These are phyloP conservation scores for Rhytidhysteron rufulum DNA, from an alignment of 2,329 filamentous ascomycete genomes.

Conservation along the genomic window DNA sequence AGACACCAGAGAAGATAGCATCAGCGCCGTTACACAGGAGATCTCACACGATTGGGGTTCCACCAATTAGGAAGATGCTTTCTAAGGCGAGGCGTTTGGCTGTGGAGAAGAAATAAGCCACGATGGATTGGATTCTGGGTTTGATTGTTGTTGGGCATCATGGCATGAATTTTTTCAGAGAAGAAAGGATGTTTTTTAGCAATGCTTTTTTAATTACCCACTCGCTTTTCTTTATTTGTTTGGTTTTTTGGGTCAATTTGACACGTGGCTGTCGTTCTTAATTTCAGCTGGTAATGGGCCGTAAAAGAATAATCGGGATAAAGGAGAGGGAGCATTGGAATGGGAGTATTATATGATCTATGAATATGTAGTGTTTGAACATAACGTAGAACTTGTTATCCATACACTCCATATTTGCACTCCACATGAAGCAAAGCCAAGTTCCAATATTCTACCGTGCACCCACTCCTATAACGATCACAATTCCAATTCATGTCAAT, in stretches of 20 bases:
- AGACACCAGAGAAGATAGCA: background rate
- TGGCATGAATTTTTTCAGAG: background rate
- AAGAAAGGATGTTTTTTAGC: background rate
- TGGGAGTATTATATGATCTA: too few relatives aligned
- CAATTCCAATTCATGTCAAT: too few relatives aligned
- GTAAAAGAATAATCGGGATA: background rate
- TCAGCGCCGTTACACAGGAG: background rate
- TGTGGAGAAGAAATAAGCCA: background rate
- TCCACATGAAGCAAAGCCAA: too few relatives aligned
- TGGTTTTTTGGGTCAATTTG: background rate
- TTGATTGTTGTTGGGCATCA: background rate
- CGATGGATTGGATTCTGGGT: background rate
- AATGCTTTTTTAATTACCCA: too few relatives aligned
- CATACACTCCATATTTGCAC: too few relatives aligned
- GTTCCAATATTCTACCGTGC: too few relatives aligned
- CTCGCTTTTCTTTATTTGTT: too few relatives aligned
- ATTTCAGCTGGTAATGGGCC: background rate
- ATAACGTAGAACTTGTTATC: too few relatives aligned
- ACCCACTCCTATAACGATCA: too few relatives aligned
- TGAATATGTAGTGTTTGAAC: too few relatives aligned
- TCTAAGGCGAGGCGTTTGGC: background rate
- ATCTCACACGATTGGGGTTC: conserved; percentile 1
- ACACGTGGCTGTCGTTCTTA: background rate
- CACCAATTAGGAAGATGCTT: background rate
- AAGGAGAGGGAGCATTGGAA: too few relatives aligned